Conservation (phyloP, 257 asterid species). For the Solanum chiquidenum region DNA sequence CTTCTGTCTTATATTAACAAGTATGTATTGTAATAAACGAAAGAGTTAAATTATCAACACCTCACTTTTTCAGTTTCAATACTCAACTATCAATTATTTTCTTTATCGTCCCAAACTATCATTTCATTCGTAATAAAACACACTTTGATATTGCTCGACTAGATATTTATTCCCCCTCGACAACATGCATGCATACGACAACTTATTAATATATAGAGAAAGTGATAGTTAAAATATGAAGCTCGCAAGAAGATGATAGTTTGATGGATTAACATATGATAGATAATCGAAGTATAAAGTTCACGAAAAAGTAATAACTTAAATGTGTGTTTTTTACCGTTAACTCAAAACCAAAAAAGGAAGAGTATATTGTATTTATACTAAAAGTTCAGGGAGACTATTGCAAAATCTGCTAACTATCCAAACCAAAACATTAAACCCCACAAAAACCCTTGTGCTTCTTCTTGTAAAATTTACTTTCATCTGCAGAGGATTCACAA, state of each 20-base stretch:
- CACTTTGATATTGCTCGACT: neutral
- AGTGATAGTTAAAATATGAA: neutral
- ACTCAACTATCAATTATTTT: neutral
- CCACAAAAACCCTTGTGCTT: neutral
- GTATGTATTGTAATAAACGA: too few relatives aligned
- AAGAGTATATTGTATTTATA: neutral
- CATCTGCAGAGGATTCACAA: neutral
- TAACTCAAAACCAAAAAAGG: too few relatives aligned
- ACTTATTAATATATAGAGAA: too few relatives aligned
- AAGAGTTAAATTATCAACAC: too few relatives aligned
- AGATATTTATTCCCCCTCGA: rapidly evolving
- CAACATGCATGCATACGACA: neutral
- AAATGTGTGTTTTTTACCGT: too few relatives aligned
- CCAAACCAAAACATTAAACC: neutral
- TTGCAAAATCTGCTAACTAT: neutral
- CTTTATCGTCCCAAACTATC: neutral
- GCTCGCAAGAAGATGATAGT: neutral
- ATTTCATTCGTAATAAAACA: too few relatives aligned
- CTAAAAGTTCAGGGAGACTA: neutral
- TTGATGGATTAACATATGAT: too few relatives aligned
- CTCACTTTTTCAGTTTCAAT: neutral
- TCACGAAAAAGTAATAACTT: too few relatives aligned
- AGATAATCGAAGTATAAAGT: neutral
- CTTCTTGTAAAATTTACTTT: neutral
- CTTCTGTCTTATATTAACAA: rapidly evolving